A percentile compares a stretch with the other conserved stretches of the same genome.
Conservation (phyloP, 192 early-diverging fungal genomes). For the Coemansia sp. region DNA sequence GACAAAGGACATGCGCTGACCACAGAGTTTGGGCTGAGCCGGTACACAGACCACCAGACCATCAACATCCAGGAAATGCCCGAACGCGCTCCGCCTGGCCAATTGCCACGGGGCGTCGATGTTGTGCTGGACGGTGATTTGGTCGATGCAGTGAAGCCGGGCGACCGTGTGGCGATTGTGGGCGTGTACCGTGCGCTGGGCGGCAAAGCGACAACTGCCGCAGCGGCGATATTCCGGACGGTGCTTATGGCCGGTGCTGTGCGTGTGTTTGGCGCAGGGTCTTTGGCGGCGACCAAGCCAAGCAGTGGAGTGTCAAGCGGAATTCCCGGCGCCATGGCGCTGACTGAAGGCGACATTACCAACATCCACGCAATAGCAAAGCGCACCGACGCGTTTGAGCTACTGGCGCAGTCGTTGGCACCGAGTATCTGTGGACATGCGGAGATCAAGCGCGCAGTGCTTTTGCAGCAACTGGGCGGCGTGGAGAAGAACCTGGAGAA, state of each 20-base stretch:
- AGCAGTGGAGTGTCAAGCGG: slow-evolving; percentile 27
- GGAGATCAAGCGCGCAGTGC: slow-evolving; percentile 91
- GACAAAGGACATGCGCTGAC: slow-evolving; percentile 87
- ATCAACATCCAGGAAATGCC: slow-evolving; percentile 99
- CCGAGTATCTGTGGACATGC: slow-evolving; percentile 89
- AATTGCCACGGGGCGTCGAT: slow-evolving; percentile 91
- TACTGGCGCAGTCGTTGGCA: slow-evolving; percentile 83
- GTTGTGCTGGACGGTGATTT: slow-evolving; percentile 95
- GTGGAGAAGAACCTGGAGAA: slow-evolving; percentile 91
- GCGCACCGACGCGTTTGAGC: slow-evolving; percentile 72
- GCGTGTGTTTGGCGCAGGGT: slow-evolving; percentile 65
- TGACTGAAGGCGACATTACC: slow-evolving; percentile 83
- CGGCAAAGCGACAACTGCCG: slow-evolving; percentile 68
- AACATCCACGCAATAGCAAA: slow-evolving; percentile 78
- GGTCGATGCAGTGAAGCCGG: slow-evolving; percentile 93
- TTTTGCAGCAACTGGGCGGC: slow-evolving; percentile 88
- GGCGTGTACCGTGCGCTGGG: slow-evolving; percentile 90
- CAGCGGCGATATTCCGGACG: slow-evolving; percentile 87
- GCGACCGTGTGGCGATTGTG: slow-evolving; percentile 91
- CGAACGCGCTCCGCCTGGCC: slow-evolving; percentile 91
- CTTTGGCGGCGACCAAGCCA: slow-evolving; percentile 58
- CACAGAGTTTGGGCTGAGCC: slow-evolving; percentile 88
- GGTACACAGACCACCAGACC: slow-evolving; percentile 90
- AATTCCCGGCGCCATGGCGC: slow-evolving; percentile 57
- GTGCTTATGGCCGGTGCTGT: slow-evolving; percentile 87